Base-by-base conservation (phyloP, 805 yeast genomes). In the Candida sonorensis region DNA sequence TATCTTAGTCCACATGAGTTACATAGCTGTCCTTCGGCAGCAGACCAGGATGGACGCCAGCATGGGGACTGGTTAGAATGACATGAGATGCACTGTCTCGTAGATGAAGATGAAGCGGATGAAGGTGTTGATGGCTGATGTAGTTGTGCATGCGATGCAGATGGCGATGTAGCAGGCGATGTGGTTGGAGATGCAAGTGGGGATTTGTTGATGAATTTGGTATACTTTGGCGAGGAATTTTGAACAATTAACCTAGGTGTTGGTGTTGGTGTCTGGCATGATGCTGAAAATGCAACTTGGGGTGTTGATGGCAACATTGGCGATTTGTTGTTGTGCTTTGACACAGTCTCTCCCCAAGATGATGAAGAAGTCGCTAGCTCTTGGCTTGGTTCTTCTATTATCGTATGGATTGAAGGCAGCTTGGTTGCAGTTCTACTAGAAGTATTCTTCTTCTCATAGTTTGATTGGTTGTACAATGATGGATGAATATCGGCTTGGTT, bases 31-130 rank as follows among this genome's bases (percentile, higher is more conserved):
- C 97, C 97, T 40, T 82, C 86, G 43, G 77, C 66, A 17, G 77
- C 67, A 3, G 90, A 78, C 98, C 98, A 90, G 5, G 94, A 81
- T 2, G 98, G 98, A 53, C 98, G 74, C 98, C 98, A 90, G 59
- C 98, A 90, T 4, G 98, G 98, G 5, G 94, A 83, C 46, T 83
- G 92, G 35, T 78, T 81, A 1, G 92, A 76, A 6, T 87, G 86
- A 60, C 98, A 90, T 5, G 96, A 85, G 18, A 90, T 77, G 53
- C 98, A 90, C 33, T 70, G 72, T 44, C 95, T 69, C 10, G 60
- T 26, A 30, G 42, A 36, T 14, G 38, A 19, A 7, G 41, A 26
- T 27, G 40, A 21, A 23, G 40, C 23, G 18, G 40, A 22, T 20
- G 37, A 33, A 5, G 42, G 30, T n/a, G 41, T 18, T 25, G 30